Base-by-base conservation (phyloP, 805 yeast genomes). In the Yarrowia divulgata region DNA sequence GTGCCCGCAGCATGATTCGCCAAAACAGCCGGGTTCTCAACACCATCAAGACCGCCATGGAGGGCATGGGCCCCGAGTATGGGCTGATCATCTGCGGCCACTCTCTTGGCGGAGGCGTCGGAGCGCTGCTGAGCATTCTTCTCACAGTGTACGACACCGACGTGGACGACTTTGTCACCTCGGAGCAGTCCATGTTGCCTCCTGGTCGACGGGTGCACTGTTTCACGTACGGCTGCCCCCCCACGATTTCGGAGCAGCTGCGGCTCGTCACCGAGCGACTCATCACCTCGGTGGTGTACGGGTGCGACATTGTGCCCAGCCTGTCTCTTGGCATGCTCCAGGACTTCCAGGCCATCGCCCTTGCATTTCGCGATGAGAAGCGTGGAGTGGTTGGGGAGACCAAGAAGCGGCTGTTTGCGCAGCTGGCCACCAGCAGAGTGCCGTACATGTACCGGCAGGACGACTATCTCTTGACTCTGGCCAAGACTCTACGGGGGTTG, bases 41-140 rank as follows among this genome's bases (percentile, higher is more conserved):
- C 66, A 73, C 77, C 12, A 73, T 77, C 55, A 69, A 70, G 37
- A 63, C 70, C 7, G 77, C 77, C 3, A 70, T 77, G 45, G 71
- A 71, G 19, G 71, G 72, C 34, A 72, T 71, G 67, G 77, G 77
- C 4, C 73, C 73, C 0, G 75, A 72, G 12, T 77, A 76, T 62
- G 79, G 79, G 9, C 71, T 77, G 4, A 74, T 77, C 16, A 70
- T 77, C 5, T 77, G 79, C 45, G 79, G 79, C 3, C 79, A 77
- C 69, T 77, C 79, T 8, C 69, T 77, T 49, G 79, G 79, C 1
- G 79, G 78, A 18, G 78, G 79, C 2, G 79, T 77, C 0, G 78
- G 76, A 2, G 77, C 79, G 1, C 42, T 77, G 16, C 67, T 77
- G 18, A 75, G 75, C 34, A 72, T 77, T 12, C 70, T 77, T 32